phyloP scores from a whole-genome alignment of 441 rosid species.

The Omphalea diandra region DNA sequence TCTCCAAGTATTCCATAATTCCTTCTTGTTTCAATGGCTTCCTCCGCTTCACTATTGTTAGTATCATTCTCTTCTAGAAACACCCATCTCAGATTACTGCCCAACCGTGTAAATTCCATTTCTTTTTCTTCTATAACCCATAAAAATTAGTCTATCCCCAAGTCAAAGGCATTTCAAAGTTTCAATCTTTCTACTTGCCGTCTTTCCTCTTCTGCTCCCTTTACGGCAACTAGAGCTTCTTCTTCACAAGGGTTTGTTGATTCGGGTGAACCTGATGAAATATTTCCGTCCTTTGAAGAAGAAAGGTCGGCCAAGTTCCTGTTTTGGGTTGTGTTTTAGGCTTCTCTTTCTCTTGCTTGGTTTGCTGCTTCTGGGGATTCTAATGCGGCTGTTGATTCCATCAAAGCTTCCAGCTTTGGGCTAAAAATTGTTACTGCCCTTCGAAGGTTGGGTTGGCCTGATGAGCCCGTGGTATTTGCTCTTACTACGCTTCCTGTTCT shows the following conservation, averaged over 20 bases:
- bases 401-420: conserved; percentile 76
- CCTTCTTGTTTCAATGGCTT: too few species aligned
- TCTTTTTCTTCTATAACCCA: too few species aligned
- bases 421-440: conserved; percentile 57
- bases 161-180: conserved; percentile 26
- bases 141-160: too few species aligned
- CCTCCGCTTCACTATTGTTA: too few species aligned
- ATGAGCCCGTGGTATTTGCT: conserved; percentile 80
- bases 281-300: conserved; percentile 36
- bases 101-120: too few species aligned
- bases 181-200: neutral
- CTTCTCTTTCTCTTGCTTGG: conserved; percentile 73
- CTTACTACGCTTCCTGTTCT: conserved; percentile 86
- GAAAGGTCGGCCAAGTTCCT: conserved; percentile 45
- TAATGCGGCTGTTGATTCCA: conserved; percentile 73
- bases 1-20: too few species aligned
- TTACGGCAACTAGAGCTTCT: conserved; percentile 21
- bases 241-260: conserved; percentile 39
- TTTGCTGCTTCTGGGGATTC: conserved; percentile 75
- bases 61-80: too few species aligned
- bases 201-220: conserved; percentile 20
- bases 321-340: conserved; percentile 64
- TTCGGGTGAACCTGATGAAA: conserved; percentile 32
- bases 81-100: too few species aligned
- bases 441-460: conserved; percentile 74